phyloP scores from a whole-genome alignment of 2,329 filamentous ascomycete genomes.

The Elsinoe fawcettii region DNA sequence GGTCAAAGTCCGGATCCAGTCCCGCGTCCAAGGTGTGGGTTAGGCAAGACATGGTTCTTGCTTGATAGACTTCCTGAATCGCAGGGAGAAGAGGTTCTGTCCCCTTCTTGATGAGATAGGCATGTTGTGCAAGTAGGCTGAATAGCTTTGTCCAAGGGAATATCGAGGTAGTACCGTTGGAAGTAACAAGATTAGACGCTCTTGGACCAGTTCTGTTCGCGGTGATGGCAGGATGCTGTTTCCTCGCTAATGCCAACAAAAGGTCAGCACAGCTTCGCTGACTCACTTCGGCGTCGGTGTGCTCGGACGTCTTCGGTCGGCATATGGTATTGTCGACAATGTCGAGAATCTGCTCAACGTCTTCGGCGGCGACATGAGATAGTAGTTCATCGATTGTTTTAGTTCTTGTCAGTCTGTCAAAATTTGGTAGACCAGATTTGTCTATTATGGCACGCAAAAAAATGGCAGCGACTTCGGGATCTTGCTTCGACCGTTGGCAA shows the following conservation, averaged over 20 bases:
- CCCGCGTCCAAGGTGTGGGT: slow-evolving; percentile 31
- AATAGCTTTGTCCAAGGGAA: slow-evolving; percentile 23
- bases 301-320: slow-evolving; percentile 37
- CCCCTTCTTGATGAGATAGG: slow-evolving; percentile 27
- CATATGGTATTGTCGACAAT: slow-evolving; percentile 42
- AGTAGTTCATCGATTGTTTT: slow-evolving; percentile 75
- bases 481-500: slow-evolving; percentile 54
- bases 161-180: not conserved
- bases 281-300: slow-evolving; percentile 37
- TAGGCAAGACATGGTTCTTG: slow-evolving; percentile 48
- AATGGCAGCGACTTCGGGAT: slow-evolving; percentile 51
- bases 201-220: no score
- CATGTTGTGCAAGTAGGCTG: slow-evolving; percentile 28
- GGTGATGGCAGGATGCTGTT: slow-evolving; percentile 20
- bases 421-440: slow-evolving; percentile 63
- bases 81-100: slow-evolving; percentile 34
- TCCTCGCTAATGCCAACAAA: slow-evolving; percentile 44
- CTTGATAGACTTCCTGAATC: slow-evolving; percentile 46
- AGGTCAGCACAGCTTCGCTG: slow-evolving; percentile 46
- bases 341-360: slow-evolving; percentile 48
- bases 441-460: slow-evolving; percentile 63
- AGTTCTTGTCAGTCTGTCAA: slow-evolving; percentile 77
- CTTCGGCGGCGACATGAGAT: slow-evolving; percentile 47
- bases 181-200: not conserved
- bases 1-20: not conserved